A percentile compares a stretch with the other conserved stretches of the same genome.
These are phyloP conservation scores for Drosera capensis DNA, from an alignment of 148 eudicot species.

Conservation along the genomic window DNA sequence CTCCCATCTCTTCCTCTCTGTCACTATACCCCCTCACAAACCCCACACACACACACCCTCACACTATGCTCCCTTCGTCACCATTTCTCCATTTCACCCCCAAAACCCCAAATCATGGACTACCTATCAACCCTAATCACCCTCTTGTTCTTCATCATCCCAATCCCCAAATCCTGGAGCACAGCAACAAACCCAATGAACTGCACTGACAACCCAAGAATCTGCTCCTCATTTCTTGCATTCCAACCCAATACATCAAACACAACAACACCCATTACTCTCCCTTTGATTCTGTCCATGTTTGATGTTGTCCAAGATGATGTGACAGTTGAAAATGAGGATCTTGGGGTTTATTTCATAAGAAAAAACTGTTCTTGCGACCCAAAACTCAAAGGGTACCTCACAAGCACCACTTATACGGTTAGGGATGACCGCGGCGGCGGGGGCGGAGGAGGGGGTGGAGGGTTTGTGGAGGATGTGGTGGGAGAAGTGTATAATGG, in stretches of 20 bases:
- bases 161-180: background rate
- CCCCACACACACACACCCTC: background rate
- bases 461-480: constrained; percentile 53
- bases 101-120: background rate
- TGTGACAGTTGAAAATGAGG: constrained; percentile 46
- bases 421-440: too few relatives aligned
- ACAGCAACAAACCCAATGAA: constrained; percentile 33
- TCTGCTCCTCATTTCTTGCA: constrained; percentile 72
- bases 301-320: constrained; percentile 62
- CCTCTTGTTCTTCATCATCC: background rate
- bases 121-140: background rate
- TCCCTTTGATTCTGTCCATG: constrained; percentile 59
- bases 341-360: constrained; percentile 42
- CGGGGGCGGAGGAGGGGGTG: too few relatives aligned
- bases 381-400: constrained; percentile 23
- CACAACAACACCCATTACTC: constrained; percentile 20
- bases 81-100: background rate
- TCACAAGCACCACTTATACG: constrained; percentile 60
- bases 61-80: background rate
- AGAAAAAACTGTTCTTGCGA: constrained; percentile 82
- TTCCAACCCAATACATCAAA: constrained; percentile 37
- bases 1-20: background rate
- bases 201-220: constrained; percentile 55
- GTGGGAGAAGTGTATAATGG: constrained; percentile 55
- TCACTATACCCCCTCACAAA: background rate